Base-by-base conservation (phyloP, 441 rosid species). In the Adansonia rubrostipa region DNA sequence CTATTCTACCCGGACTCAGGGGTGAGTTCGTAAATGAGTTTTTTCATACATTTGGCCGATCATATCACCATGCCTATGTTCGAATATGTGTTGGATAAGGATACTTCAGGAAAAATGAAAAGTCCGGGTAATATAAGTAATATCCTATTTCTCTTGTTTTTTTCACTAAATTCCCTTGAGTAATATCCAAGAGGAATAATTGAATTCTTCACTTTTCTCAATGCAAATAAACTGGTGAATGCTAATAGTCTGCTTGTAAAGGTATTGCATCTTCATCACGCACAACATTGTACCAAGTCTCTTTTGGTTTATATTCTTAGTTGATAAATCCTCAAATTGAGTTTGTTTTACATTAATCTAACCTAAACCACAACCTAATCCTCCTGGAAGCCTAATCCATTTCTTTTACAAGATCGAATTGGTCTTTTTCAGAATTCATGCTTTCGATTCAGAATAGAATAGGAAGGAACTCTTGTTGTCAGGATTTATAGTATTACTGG, bases 281-380 rank as follows among this genome's bases (percentile, higher is more conserved):
- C 54, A 67, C 54, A 20, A 66, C 20, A 40, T 40, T 42, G 6
- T 40, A 40, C 14, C 24, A 66, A 66, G 53, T 64, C 33, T 44
- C 72, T 68, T 67, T 45, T 50, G 20, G 45, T 50, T 45, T 71
- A 15, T 71, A 15, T 71, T n/a, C 53, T 17, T 67, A 8, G 3
- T 14, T 65, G 10, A 14, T 6, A 22, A 65, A 40, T 3, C 5
- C 10, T 65, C 7, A 3, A 60, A 40, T 36, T 10, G 50, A 40
- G 47, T 17, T 65, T 40, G 8, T 28, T 40, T 0, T 15, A 13
- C 19, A 69, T 22, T 47, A 44, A 42, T 45, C 36, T 45, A 45
- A 20, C 10, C 33, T 45, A 11, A 33, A 19, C n/a, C n/a, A 45
- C 10, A 45, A 48, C 11, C 68, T 11, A 22, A 45, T 44, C 54